Evolutionary conservation across 2,329 filamentous ascomycete species (phyloP), one percentile per base, ranked within the genome.

Genomic region (Cercospora nicotianae): DNA sequence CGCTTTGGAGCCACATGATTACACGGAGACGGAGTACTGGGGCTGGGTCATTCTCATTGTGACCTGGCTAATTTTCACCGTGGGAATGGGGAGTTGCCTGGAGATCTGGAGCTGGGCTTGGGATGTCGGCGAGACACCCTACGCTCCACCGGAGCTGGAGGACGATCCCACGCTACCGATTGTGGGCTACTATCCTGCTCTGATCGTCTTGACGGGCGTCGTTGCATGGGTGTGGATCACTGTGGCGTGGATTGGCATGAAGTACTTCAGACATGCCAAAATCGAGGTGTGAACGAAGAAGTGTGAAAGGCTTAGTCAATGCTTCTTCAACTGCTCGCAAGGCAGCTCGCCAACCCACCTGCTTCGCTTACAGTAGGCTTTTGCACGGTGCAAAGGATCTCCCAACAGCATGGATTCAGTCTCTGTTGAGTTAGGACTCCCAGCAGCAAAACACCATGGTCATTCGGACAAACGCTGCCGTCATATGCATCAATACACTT

Each of bases 141-240:
- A 97, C 80, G 94, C 94, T 64, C 94, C 94, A 61, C 94, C 94
- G 3, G 94, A 98, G 81, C 84, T 98, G 53, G 94, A 97, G 79
- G 93, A 98, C 79, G 95, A 99, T 80, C 90, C 91, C 6, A 98
- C 94, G 2, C 81, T 99, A 74, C 95, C 95, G 2, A 97, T 99
- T 75, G 92, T 96, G 10, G 95, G 96, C 9, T 99, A 99, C 80
- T 99, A 99, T 81, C 95, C 95, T 26, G 93, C 94, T 10, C 82
- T 99, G 75, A 91, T 98, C 72, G 95, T 98, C 67, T 83, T 98
- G 73, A 97, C 94, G 3, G 90, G 90, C 59, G 92, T 99, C 30
- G 97, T 99, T 92, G 93, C 94, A 18, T 99, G 95, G 95, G 93
- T 98, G 5, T 99, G 95, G 95, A 95, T 98, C 18, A 89, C 97